Percentiles rank a stretch among this genome's conserved stretches.
These are phyloP conservation scores for Porogramme epimiltina DNA, from an alignment of 1,284 basidiomycete species.

Conservation along the genomic window DNA sequence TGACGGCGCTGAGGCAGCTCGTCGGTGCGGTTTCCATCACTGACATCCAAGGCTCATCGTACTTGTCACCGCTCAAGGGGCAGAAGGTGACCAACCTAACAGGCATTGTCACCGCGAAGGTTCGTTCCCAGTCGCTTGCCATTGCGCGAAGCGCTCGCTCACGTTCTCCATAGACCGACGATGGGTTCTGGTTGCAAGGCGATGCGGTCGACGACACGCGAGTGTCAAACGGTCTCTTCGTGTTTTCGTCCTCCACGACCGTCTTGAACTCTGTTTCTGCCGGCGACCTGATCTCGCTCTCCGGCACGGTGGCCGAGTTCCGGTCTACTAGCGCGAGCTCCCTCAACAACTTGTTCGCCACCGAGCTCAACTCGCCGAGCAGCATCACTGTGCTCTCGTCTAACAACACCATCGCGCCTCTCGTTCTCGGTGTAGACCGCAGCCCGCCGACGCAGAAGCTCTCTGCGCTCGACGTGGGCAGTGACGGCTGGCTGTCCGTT, in stretches of 20 bases:
- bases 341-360: slow-evolving; percentile 44
- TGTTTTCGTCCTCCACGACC: slow-evolving; percentile 45
- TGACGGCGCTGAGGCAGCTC: slow-evolving; percentile 5
- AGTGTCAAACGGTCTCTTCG: slow-evolving; percentile 45
- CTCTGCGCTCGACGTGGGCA: slow-evolving; percentile 50
- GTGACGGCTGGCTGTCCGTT: slow-evolving; percentile 53
- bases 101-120: slow-evolving; percentile 49
- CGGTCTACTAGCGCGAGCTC: slow-evolving; percentile 33
- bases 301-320: slow-evolving; percentile 50
- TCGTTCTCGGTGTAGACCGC: slow-evolving; percentile 52
- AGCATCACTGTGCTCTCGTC: slow-evolving; percentile 50
- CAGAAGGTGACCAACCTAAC: slow-evolving; percentile 52
- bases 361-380: slow-evolving; percentile 52
- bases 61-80: slow-evolving; percentile 48
- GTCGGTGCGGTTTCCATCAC: slow-evolving; percentile 33
- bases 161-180: slow-evolving; percentile 29
- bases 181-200: slow-evolving; percentile 56
- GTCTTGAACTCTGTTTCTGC: slow-evolving; percentile 45
- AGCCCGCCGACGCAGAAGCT: slow-evolving; percentile 53
- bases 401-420: slow-evolving; percentile 47
- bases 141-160: neutral
- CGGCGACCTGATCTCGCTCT: slow-evolving; percentile 52
- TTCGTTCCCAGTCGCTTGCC: slow-evolving; percentile 18
- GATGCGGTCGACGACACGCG: slow-evolving; percentile 43
- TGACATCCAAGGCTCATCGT: slow-evolving; percentile 56